phyloP scores from a whole-genome alignment of 1,284 basidiomycete genomes.

The Sanghuangporus baumii region DNA sequence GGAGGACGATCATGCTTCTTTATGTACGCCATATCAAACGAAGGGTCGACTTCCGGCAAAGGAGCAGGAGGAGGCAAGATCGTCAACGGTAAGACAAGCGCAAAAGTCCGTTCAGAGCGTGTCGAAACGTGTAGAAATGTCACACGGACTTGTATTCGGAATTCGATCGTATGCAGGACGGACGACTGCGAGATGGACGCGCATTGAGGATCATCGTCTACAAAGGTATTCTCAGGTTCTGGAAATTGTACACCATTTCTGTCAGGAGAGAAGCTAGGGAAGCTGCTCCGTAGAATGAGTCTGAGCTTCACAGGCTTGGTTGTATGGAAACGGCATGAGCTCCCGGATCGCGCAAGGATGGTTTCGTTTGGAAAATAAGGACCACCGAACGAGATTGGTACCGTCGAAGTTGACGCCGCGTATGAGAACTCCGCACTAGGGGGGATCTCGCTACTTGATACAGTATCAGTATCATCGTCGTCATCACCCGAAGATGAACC shows the following conservation, averaged over 20 bases:
- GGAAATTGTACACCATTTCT: slow-evolving; percentile 35
- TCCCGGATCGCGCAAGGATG: slow-evolving; percentile 66
- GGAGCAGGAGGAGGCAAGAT: slow-evolving; percentile 69
- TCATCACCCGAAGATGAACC: slow-evolving; percentile 5
- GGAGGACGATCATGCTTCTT: slow-evolving; percentile 83
- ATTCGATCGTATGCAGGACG: slow-evolving; percentile 64
- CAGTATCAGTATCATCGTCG: slow-evolving; percentile 7
- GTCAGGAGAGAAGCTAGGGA: slow-evolving; percentile 47
- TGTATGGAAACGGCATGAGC: slow-evolving; percentile 74
- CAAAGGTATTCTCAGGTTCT: slow-evolving; percentile 34
- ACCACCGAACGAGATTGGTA: background rate
- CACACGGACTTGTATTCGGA: slow-evolving; percentile 55
- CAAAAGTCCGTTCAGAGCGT: slow-evolving; percentile 58
- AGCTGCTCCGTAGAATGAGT: slow-evolving; percentile 60
- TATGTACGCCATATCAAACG: slow-evolving; percentile 66
- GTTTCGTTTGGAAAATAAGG: slow-evolving; percentile 38
- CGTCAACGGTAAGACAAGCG: slow-evolving; percentile 57
- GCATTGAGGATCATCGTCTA: slow-evolving; percentile 55
- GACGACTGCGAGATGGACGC: slow-evolving; percentile 72
- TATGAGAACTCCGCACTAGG: slow-evolving; percentile 16
- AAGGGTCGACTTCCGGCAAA: slow-evolving; percentile 64
- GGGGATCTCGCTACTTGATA: slow-evolving; percentile 8
- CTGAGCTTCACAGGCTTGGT: slow-evolving; percentile 60
- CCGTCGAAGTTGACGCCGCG: background rate
- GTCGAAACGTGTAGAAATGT: slow-evolving; percentile 66